Conservation (phyloP, 371 early-diverging fungal genomes). For the Dinochytrium kinnereticum region DNA sequence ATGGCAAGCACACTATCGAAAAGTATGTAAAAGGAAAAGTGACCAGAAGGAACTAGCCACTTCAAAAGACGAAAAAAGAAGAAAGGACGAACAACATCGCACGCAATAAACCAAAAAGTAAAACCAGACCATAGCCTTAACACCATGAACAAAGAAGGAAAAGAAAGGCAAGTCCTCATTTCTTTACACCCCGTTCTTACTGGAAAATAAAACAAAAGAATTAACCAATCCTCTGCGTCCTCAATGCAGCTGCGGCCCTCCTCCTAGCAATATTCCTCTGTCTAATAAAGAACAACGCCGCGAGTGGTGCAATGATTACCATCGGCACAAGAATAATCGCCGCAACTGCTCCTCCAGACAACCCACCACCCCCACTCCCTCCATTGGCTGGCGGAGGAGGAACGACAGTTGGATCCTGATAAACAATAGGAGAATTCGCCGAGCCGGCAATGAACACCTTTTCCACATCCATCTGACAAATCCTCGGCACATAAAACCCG, state of each 20-base stretch:
- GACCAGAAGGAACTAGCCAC: no score
- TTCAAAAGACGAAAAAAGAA: neutral
- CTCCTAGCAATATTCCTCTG: conserved; percentile 14
- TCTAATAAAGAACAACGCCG: neutral
- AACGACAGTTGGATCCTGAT: no score
- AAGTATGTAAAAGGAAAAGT: no score
- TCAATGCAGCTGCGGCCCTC: neutral
- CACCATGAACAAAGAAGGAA: no score
- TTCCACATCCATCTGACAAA: conserved; percentile 9
- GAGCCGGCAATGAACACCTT: neutral
- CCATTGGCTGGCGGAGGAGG: no score
- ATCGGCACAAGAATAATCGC: neutral
- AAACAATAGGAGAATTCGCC: no score
- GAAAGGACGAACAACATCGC: neutral
- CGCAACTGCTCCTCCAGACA: neutral
- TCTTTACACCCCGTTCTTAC: no score
- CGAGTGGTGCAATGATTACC: neutral
- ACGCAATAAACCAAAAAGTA: neutral
- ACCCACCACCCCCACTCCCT: neutral
- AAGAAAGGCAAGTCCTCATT: no score
- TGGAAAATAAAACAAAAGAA: no score
- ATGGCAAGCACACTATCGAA: no score
- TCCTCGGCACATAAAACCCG: neutral
- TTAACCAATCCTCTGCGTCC: conserved; percentile 8
- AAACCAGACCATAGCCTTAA: no score